A percentile compares a stretch with the other conserved stretches of the same genome.
Evolutionary conservation across 164 flowering plant species (phyloP).

Genomic region (grape (Vitis vinifera)): ASM3070453v1 NC_081814.1:16794501-16795000

Average conservation of each 20-base stretch:
- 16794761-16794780: conserved; percentile 62
- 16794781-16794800: conserved; percentile 39
- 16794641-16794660: too few relatives aligned
- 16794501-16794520: too few relatives aligned
- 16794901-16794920: conserved; percentile 49
- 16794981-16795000: conserved; percentile 46
- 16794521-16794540: too few relatives aligned
- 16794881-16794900: conserved; percentile 54
- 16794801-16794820: conserved; percentile 50
- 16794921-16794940: conserved; percentile 51
- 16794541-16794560: too few relatives aligned
- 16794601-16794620: too few relatives aligned
- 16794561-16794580: too few relatives aligned
- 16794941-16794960: conserved; percentile 49
- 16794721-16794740: conserved; percentile 18
- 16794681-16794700: too few relatives aligned
- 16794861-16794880: conserved; percentile 45
- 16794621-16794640: too few relatives aligned
- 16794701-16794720: too few relatives aligned
- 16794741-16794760: conserved; percentile 59
- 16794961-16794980: conserved; percentile 58
- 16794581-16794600: too few relatives aligned
- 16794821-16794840: conserved; percentile 55
- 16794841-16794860: conserved; percentile 49
- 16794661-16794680: too few relatives aligned